Conservation (phyloP, 441 rosid genomes). For the Jatropha podagrica region DNA sequence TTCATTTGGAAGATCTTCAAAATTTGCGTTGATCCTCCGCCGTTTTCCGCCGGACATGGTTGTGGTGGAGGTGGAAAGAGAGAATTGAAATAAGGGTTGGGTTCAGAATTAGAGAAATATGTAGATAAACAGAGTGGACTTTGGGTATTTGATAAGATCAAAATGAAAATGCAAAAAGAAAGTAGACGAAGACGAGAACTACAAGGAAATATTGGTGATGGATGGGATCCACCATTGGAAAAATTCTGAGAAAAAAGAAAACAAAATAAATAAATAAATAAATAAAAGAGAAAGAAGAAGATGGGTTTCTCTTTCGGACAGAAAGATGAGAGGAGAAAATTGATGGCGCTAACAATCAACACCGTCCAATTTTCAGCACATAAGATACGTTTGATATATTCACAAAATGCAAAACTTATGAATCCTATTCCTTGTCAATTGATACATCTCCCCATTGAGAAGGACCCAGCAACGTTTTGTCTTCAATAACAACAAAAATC, state of each 20-base stretch:
- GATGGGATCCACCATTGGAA: slow-evolving; percentile 36
- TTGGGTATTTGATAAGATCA: slow-evolving; percentile 21
- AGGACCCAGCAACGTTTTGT: slow-evolving; percentile 25
- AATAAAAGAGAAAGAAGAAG: not conserved
- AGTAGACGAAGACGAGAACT: slow-evolving; percentile 42
- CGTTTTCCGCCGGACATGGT: not conserved
- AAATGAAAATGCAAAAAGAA: slow-evolving; percentile 11
- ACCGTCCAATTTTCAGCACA: slow-evolving; percentile 27
- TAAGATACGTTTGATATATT: slow-evolving; percentile 5
- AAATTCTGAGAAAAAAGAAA: slow-evolving; percentile 10
- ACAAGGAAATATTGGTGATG: slow-evolving; percentile 30
- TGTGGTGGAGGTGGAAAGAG: not conserved
- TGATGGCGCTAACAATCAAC: slow-evolving; percentile 24
- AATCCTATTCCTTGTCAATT: slow-evolving; percentile 31
- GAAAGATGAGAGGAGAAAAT: slow-evolving; percentile 1
- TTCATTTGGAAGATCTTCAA: slow-evolving; percentile 69
- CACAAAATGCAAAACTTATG: slow-evolving; percentile 16
- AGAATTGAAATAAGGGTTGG: not conserved
- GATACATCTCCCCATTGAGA: slow-evolving; percentile 25
- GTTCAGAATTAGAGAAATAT: not conserved
- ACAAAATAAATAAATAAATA: not conserved
- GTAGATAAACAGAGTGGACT: slow-evolving; percentile 31
- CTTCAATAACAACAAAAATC: slow-evolving; percentile 4
- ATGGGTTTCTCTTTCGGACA: not conserved
- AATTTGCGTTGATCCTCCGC: slow-evolving; percentile 16